Evolutionary conservation across 371 early-diverging fungal genomes (phyloP).

Genomic region (Circinella minor): DNA sequence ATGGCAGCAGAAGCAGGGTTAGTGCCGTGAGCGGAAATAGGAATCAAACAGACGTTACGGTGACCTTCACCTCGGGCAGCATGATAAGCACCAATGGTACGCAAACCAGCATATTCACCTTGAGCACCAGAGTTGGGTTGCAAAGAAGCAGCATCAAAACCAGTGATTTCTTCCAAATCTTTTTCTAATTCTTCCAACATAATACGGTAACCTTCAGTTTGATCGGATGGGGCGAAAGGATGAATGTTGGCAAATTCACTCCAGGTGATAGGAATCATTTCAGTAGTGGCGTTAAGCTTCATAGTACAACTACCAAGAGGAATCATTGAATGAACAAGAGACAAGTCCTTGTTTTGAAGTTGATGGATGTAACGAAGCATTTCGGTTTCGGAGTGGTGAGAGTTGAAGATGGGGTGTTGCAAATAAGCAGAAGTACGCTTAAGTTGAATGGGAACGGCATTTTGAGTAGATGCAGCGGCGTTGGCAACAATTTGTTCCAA

Average conservation of each 20-base stretch:
- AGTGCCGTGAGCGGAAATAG: constrained; percentile 98
- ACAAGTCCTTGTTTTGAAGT: constrained; percentile 94
- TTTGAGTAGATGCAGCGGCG: constrained; percentile 39
- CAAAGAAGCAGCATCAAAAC: constrained; percentile 89
- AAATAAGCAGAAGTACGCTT: constrained; percentile 78
- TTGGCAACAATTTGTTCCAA: constrained; percentile 48
- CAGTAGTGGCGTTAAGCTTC: constrained; percentile 98
- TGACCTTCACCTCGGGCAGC: constrained; percentile 78
- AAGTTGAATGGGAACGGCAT: constrained; percentile 68
- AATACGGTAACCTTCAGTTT: constrained; percentile 88
- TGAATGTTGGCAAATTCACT: constrained; percentile 94
- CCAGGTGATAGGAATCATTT: constrained; percentile 98
- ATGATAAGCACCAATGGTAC: constrained; percentile 91
- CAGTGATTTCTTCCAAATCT: constrained; percentile 90
- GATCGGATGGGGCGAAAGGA: constrained; percentile 94
- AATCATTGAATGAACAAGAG: constrained; percentile 96
- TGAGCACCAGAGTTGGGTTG: constrained; percentile 99
- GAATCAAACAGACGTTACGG: constrained; percentile 94
- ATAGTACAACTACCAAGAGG: constrained; percentile 98
- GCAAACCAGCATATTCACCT: constrained; percentile 97
- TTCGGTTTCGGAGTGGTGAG: constrained; percentile 98
- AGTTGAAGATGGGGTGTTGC: constrained; percentile 91
- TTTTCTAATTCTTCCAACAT: constrained; percentile 86
- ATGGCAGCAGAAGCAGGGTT: constrained; percentile 99
- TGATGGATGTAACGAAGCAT: constrained; percentile 94